A percentile compares a stretch with the other conserved stretches of the same genome.
phyloP scores from a whole-genome alignment of 768 basidiomycete species.

The Neoboletus magnificus region DNA sequence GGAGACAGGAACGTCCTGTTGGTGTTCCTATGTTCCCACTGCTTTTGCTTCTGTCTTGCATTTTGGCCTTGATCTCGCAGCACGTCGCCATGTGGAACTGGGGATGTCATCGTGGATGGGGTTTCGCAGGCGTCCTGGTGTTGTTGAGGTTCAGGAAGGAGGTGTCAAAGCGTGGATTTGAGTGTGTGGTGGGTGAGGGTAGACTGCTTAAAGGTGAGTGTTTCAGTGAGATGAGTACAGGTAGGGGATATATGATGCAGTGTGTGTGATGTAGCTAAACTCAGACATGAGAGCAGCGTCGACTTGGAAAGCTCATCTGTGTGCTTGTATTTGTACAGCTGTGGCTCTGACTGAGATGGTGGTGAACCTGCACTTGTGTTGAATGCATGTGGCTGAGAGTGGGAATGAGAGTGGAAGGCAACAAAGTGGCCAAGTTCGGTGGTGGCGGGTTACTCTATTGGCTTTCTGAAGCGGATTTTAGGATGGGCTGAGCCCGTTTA shows the following conservation, averaged over 20 bases:
- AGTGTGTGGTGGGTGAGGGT: slow-evolving; percentile 1
- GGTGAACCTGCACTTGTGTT: no score
- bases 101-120: slow-evolving; percentile 5
- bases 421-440: slow-evolving; percentile 52
- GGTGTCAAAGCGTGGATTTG: slow-evolving; percentile 21
- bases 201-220: neutral
- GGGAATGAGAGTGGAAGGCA: slow-evolving; percentile 21
- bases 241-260: no score
- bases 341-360: no score
- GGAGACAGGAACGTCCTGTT: neutral
- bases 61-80: neutral
- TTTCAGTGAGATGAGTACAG: no score
- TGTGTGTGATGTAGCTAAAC: no score
- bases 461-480: no score
- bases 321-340: no score
- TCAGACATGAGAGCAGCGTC: no score
- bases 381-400: neutral
- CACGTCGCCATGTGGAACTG: neutral
- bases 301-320: no score
- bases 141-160: slow-evolving; percentile 25
- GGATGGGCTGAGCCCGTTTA: no score
- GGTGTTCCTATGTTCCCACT: neutral
- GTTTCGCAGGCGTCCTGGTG: slow-evolving; percentile 29
- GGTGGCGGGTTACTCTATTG: no score
- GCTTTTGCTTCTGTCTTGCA: neutral